phyloP scores from a whole-genome alignment of 2,329 filamentous ascomycete genomes.

The Colletotrichum sp. region DNA sequence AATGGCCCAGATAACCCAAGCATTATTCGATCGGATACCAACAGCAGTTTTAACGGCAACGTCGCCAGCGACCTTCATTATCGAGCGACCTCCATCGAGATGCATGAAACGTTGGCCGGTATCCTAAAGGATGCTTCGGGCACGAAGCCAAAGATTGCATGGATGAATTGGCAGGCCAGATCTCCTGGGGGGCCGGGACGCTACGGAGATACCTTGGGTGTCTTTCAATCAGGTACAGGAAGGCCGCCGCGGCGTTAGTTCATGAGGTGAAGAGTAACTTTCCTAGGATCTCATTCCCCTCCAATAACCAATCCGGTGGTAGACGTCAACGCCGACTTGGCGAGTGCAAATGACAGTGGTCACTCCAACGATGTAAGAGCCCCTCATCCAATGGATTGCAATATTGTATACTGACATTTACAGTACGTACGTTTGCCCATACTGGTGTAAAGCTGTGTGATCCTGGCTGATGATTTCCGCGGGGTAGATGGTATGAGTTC shows the following conservation, averaged over 20 bases:
- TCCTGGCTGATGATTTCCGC: background rate
- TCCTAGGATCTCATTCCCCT: background rate
- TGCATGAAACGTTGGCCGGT: background rate
- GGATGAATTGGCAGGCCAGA: background rate
- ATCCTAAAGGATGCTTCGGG: background rate
- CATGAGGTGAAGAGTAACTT: background rate
- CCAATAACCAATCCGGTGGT: background rate
- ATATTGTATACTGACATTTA: background rate
- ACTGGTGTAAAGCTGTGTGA: background rate
- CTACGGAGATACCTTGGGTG: background rate
- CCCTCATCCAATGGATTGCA: no score
- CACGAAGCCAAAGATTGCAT: background rate
- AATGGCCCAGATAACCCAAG: background rate
- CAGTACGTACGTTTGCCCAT: background rate
- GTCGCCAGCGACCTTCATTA: background rate
- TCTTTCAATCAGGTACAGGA: background rate
- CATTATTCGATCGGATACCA: background rate
- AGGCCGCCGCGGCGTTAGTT: background rate
- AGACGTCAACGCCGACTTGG: rapidly evolving
- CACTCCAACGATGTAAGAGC: background rate
- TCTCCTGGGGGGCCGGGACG: background rate
- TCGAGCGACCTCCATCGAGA: background rate
- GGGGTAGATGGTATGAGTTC: background rate
- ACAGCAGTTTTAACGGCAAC: background rate
- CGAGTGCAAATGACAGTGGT: background rate